phyloP scores from a whole-genome alignment of 257 asterid genomes.

The Solanum piurae region DNA sequence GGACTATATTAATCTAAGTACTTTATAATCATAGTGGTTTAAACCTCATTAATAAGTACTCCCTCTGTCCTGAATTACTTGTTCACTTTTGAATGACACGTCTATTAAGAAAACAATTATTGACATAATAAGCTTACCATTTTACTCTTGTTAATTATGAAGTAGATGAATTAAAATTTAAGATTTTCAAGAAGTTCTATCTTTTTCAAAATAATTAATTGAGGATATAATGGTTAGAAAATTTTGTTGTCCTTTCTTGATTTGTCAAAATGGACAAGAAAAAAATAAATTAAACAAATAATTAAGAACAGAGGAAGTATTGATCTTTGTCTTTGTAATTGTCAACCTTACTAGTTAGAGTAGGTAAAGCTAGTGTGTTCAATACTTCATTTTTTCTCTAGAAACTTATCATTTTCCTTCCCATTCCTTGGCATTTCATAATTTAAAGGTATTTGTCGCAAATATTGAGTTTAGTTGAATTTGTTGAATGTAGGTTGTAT shows the following conservation, averaged over 20 bases:
- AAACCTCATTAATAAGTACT: background rate
- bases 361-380: background rate
- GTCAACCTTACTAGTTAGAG: background rate
- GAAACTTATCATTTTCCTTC: background rate
- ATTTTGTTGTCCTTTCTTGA: accelerated
- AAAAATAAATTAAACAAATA: too few relatives aligned
- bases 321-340: background rate
- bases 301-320: background rate
- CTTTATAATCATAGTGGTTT: background rate
- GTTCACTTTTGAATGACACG: accelerated
- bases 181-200: accelerated
- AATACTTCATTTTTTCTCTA: background rate
- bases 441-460: background rate
- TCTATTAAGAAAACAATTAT: too few relatives aligned
- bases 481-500: background rate
- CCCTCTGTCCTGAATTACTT: accelerated
- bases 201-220: too few relatives aligned
- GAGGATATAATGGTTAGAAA: accelerated
- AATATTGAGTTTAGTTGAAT: background rate
- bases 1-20: background rate
- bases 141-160: too few relatives aligned
- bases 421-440: background rate
- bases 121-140: accelerated
- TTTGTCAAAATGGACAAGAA: too few relatives aligned
- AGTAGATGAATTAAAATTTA: too few relatives aligned